Evolutionary conservation across 257 asterid genomes (phyloP).

Genomic region (Eucommia ulmoides): DNA sequence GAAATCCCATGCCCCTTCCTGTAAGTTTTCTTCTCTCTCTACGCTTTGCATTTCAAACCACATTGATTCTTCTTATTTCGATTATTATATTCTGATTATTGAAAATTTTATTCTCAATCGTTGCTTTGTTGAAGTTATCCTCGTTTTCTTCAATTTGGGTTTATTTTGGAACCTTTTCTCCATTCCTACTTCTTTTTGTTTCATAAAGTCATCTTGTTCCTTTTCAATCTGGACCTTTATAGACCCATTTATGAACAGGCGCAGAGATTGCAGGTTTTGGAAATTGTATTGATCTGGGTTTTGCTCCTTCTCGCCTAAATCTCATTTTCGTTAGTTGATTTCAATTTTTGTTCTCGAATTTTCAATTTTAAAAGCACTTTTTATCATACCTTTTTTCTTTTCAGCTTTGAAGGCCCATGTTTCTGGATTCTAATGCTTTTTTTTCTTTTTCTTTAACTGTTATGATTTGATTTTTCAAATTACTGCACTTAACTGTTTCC

Average conservation of each 20-base stretch:
- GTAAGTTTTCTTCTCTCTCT: not conserved
- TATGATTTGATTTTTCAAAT: no score
- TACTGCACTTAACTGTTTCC: no score
- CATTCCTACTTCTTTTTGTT: not conserved
- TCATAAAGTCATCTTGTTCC: not conserved
- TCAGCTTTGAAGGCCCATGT: not conserved
- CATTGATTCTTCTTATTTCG: not conserved
- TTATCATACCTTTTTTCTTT: not conserved
- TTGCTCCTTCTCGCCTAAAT: no score
- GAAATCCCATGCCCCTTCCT: not conserved
- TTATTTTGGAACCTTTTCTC: not conserved
- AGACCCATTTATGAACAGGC: not conserved
- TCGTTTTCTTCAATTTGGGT: not conserved
- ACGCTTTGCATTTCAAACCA: not conserved
- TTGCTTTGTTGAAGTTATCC: not conserved
- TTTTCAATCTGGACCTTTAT: not conserved
- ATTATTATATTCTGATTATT: no score
- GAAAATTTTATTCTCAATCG: not conserved
- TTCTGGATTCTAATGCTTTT: not conserved
- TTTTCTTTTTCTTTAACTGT: no score
- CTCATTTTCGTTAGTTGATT: no score
- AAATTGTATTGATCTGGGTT: no score
- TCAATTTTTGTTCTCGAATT: not conserved
- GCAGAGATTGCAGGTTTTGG: not conserved
- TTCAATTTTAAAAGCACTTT: not conserved